Base-by-base conservation (phyloP, 2,329 filamentous ascomycete genomes). In the Emmonsiellopsis sp. region DNA sequence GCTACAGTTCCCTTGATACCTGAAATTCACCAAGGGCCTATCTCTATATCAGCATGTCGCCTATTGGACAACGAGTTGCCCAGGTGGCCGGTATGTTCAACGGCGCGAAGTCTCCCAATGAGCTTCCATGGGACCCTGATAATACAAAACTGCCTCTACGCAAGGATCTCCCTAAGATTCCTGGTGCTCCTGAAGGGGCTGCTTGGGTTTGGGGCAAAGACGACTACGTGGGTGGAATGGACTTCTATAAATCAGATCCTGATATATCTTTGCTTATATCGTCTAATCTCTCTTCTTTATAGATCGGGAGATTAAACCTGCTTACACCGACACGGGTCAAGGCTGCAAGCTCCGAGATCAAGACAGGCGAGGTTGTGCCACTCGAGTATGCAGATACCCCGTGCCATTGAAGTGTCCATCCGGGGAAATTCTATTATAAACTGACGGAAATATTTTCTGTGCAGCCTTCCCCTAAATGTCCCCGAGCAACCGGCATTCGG, bases 151-250 rank as follows among this genome's bases (percentile, higher is more conserved):
- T 83, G 50, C 80, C 80, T 0, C 72, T 72, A 0, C 69, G 77
- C 11, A 74, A 76, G 51, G 74, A 82, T 49, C 68, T 83, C 3
- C 78, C 78, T 17, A 60, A 65, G 17, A 71, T 82, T 39, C 66
- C 74, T 1, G 75, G 74, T 36, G 78, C 78, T 2, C 80, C 79
- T 0, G 68, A 76, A 14, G 77, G 72, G 32, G 78, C 80, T 14
- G 79, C 79, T 14, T 83, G 80, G 80, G 76, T 81, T 31, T 83
- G 80, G 80, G 80, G 80, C 10, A 69, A 77, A 42, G 70, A 80
- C 61, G 79, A 81, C 58, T 68, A 73, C 57, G 73, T 79, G 58
- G n/a, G 60, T 57, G 14, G 46, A 42, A 42, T 21, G 33, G 33
- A 11, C 8, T 31, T 9, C 45, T 43, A 21, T 32, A 8, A 17